A percentile compares a stretch with the other conserved stretches of the same genome.
These are phyloP conservation scores for Colletotrichum chrysophilum DNA, from an alignment of 2,329 filamentous ascomycete species.

Conservation along the genomic window DNA sequence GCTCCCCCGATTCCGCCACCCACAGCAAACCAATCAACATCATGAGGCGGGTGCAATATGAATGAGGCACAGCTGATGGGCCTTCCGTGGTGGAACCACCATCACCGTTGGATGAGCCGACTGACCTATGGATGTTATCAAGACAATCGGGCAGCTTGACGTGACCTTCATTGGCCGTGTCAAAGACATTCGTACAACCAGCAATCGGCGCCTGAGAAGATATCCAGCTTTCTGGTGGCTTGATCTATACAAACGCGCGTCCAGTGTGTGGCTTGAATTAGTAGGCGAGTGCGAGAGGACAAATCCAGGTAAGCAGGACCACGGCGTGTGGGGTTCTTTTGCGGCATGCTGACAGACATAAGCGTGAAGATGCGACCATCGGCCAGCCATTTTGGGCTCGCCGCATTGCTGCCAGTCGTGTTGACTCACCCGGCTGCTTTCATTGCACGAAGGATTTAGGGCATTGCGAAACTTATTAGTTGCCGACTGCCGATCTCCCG, in stretches of 20 bases:
- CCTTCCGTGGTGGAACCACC: background rate
- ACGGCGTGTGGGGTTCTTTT: background rate
- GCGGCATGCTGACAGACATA: background rate
- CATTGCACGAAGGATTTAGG: background rate
- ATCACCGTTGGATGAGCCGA: background rate
- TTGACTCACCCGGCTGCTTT: background rate
- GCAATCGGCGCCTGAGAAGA: background rate
- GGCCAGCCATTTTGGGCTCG: conserved; percentile 1
- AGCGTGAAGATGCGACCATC: background rate
- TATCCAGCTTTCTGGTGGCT: background rate
- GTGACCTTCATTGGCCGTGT: background rate
- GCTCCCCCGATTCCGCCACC: background rate
- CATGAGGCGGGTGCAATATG: background rate
- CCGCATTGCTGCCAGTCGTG: background rate
- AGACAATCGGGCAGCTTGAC: background rate
- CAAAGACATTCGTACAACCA: background rate
- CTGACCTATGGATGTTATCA: background rate
- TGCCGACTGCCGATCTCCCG: background rate
- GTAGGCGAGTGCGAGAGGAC: background rate
- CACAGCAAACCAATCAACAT: background rate
- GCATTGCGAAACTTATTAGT: rapidly evolving
- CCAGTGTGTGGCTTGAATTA: background rate
- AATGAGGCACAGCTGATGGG: background rate
- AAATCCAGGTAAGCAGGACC: background rate
- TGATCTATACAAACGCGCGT: background rate